Evolutionary conservation across 805 yeast species (phyloP), one percentile per base, ranked within the genome.

Genomic region (Brettanomyces naardenensis): DNA sequence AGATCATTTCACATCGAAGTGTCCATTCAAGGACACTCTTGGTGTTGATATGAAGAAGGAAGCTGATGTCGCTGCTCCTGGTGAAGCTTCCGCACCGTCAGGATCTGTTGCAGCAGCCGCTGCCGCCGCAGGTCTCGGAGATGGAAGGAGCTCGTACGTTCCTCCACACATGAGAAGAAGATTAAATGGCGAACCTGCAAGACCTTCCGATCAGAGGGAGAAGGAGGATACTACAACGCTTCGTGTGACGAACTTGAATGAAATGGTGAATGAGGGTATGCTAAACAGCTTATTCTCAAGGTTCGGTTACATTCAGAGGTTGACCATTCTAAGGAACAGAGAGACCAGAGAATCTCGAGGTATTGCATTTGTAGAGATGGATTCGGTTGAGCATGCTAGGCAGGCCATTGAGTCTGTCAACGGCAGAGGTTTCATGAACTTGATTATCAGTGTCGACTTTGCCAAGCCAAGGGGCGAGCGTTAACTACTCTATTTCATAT

Each of bases 321-420:
- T 83, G 48, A 81, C 82, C 46, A 71, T 92, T 42, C 88, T 88
- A 43, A 83, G 85, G 68, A 85, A 88, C 66, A 82, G 87, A 66
- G 95, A 84, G 53, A 92, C 97, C 20, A 92, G 95, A 47, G 81
- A 80, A 62, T 84, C 95, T 32, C 83, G 87, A 66, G 99, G 99
- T 56, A 78, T 90, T 62, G 97, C 97, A 5, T 92, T 86, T 62
- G 94, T 89, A 47, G 80, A 90, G 43, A 84, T 84, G 60, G 75
- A 71, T 42, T 71, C 78, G 40, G 77, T 77, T 55, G 60, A 62
- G 41, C 67, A 65, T 49, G 98, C 97, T 31, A 80, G 83, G 63
- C 61, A 59, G 47, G 97, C 96, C 37, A 68, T 82, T 64, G 78
- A 82, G 45, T 58, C 59, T 45, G 72, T 88, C 63, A 73, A 92